Evolutionary conservation across 352 stramenopile genomes (phyloP), one percentile per base, ranked within the genome.

Genomic region (Phytophthora pini): DNA sequence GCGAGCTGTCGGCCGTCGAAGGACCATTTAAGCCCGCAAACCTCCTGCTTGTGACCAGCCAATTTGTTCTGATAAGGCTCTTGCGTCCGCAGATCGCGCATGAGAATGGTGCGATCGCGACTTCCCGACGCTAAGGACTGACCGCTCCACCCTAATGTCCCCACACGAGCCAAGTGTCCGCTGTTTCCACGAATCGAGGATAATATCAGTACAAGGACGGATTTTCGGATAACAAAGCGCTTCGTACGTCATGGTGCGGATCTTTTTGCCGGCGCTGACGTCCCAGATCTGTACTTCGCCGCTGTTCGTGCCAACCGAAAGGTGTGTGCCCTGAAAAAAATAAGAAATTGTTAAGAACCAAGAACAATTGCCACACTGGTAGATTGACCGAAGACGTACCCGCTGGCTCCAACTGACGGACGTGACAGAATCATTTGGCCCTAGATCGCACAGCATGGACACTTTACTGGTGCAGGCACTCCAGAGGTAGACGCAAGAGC

Each of bases 21-120:
- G 2, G 91, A 98, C 96, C 96, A 99, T 53, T 98, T 98, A 17
- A 99, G 75, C 9, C 97, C 97, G 68, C 97, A 99, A 7, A 99
- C 94, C 77, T 95, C 77, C 62, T 94, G 86, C 47, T 89, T 90
- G 72, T 94, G 86, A 5, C 84, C 82, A 24, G 74, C 72, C 17
- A 94, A 69, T 46, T 83, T 84, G 56, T 74, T 74, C 45, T 84
- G 74, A 38, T 80, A 89, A 27, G 76, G 56, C 39, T 87, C 76
- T 5, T 84, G 71, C 2, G 79, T 77, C 20, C 97, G 84, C 26
- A 98, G 69, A 68, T 99, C 97, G 6, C 94, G 87, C 57, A 99
- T 60, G 55, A 94, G 91, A 68, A 99, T 98, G 40, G 82, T 84
- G 52, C 94, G 80, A 78, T 99, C 97, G 5, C 97, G 92, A 76